These are phyloP conservation scores for Sicyos baderoa DNA, from an alignment of 306 rosid genomes.

Conservation along the genomic window DNA sequence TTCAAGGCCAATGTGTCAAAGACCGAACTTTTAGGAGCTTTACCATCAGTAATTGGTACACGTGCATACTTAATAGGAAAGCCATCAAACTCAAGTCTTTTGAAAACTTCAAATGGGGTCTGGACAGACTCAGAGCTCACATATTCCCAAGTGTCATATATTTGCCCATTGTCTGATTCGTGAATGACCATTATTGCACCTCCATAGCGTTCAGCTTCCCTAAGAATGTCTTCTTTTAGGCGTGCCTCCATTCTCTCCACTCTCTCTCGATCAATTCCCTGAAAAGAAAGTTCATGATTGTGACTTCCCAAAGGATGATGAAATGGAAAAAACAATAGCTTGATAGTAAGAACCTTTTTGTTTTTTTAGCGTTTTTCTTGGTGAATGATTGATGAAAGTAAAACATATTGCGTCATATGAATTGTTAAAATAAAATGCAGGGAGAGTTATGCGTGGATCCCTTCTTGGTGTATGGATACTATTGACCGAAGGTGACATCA, in stretches of 20 bases:
- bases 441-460: background rate
- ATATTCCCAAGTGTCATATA: slow-evolving; percentile 81
- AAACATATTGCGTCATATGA: background rate
- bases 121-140: slow-evolving; percentile 56
- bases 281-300: slow-evolving; percentile 8
- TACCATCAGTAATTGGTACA: slow-evolving; percentile 86
- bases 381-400: too few relatives aligned
- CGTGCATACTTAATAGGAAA: slow-evolving; percentile 88
- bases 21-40: slow-evolving; percentile 90
- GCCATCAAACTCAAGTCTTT: slow-evolving; percentile 60
- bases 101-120: slow-evolving; percentile 85
- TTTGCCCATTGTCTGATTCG: slow-evolving; percentile 72
- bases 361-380: too few relatives aligned
- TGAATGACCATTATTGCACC: slow-evolving; percentile 89
- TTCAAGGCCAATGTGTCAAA: slow-evolving; percentile 59
- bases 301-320: background rate
- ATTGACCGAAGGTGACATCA: background rate
- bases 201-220: slow-evolving; percentile 70
- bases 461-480: background rate
- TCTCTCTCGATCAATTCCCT: slow-evolving; percentile 85
- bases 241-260: slow-evolving; percentile 94
- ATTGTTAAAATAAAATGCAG: slow-evolving; percentile 1
- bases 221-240: slow-evolving; percentile 66
- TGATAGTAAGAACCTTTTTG: background rate
- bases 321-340: slow-evolving; percentile 1